These are phyloP conservation scores for Leonotis leonurus DNA, from an alignment of 257 asterid genomes.

Conservation along the genomic window DNA sequence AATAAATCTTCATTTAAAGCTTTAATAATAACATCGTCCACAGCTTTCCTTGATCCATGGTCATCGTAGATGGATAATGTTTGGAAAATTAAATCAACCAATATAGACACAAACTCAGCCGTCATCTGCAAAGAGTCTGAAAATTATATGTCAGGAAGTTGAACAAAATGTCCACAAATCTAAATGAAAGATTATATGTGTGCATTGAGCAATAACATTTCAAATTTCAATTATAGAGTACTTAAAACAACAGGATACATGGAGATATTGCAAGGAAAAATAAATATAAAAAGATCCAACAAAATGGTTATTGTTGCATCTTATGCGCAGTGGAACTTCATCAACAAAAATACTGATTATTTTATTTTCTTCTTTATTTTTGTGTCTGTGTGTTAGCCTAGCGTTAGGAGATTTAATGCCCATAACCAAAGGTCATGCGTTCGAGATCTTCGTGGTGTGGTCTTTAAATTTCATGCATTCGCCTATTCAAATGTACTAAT, in stretches of 20 bases:
- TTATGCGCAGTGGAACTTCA: not conserved
- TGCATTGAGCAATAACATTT: not conserved
- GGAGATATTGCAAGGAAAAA: constrained; percentile 1
- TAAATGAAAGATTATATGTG: too few relatives aligned
- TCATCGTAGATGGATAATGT: constrained; percentile 68
- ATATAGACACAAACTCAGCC: constrained; percentile 46
- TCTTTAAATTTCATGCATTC: too few relatives aligned
- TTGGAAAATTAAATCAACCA: constrained; percentile 74
- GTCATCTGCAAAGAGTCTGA: constrained; percentile 54
- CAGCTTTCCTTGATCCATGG: constrained; percentile 72
- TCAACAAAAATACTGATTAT: too few relatives aligned
- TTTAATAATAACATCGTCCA: constrained; percentile 66
- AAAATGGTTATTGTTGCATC: not conserved
- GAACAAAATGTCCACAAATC: not conserved
- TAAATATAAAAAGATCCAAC: not conserved
- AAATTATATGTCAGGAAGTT: constrained; percentile 21
- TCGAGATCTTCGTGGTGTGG: too few relatives aligned
- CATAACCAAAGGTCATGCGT: too few relatives aligned
- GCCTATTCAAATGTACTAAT: too few relatives aligned
- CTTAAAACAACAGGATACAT: not conserved
- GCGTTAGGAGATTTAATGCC: too few relatives aligned
- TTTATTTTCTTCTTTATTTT: too few relatives aligned
- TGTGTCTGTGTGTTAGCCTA: too few relatives aligned
- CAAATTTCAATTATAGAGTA: not conserved
- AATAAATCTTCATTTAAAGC: constrained; percentile 50